A percentile compares a stretch with the other conserved stretches of the same genome.
These are phyloP conservation scores for Botrytis galanthina DNA, from an alignment of 2,329 filamentous ascomycete species.

Conservation along the genomic window DNA sequence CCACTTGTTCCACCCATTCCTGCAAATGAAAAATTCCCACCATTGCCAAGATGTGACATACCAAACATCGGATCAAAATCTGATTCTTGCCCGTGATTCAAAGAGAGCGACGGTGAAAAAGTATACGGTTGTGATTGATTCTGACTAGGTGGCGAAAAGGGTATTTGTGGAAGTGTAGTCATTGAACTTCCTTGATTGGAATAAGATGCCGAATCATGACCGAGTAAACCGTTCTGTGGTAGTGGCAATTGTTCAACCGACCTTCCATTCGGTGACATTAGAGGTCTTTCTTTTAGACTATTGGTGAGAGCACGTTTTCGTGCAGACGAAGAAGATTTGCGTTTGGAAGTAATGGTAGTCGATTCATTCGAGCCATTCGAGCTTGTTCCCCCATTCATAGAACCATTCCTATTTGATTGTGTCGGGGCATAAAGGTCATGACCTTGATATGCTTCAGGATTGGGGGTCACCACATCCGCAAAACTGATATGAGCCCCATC, in stretches of 20 bases:
- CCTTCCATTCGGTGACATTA: constrained; percentile 34
- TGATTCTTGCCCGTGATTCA: constrained; percentile 30
- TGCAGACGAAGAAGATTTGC: constrained; percentile 34
- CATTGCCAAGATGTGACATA: constrained; percentile 48
- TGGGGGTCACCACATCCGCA: constrained; percentile 59
- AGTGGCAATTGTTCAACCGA: constrained; percentile 19
- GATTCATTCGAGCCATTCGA: constrained; percentile 34
- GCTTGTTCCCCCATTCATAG: constrained; percentile 23
- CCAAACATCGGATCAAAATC: constrained; percentile 61
- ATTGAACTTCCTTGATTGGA: constrained; percentile 6
- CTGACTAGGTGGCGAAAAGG: constrained; percentile 38
- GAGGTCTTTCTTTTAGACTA: constrained; percentile 33
- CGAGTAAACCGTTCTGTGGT: constrained; percentile 4
- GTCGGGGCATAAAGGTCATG: constrained; percentile 48
- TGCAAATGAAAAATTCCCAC: constrained; percentile 45
- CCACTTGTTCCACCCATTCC: constrained; percentile 51
- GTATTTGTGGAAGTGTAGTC: constrained; percentile 24
- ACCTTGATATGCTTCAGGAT: constrained; percentile 53
- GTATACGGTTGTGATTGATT: constrained; percentile 16
- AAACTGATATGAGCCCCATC: constrained; percentile 74
- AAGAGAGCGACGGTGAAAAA: constrained; percentile 30
- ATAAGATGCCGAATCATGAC: constrained; percentile 4
- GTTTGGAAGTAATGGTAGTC: constrained; percentile 3
- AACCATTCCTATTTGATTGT: constrained; percentile 39
- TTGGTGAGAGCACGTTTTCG: constrained; percentile 40